These are phyloP conservation scores for Geranium incanum DNA, from an alignment of 441 rosid genomes.

Conservation along the genomic window DNA sequence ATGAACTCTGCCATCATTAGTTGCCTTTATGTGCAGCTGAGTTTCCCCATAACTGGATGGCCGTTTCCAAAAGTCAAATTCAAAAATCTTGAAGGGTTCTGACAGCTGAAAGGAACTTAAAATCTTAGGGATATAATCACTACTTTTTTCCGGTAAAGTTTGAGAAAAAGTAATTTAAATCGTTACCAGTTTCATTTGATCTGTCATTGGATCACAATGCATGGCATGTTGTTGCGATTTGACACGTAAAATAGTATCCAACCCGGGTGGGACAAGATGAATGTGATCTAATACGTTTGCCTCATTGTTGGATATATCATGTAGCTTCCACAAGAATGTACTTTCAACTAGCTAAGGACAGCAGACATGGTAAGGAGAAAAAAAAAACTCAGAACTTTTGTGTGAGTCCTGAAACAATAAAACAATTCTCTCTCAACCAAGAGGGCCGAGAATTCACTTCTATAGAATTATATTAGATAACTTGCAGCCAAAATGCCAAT, in stretches of 20 bases:
- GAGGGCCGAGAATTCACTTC: not conserved
- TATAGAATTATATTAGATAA: not conserved
- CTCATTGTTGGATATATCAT: constrained; percentile 53
- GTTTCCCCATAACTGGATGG: constrained; percentile 64
- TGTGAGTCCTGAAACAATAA: constrained; percentile 15
- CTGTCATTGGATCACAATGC: constrained; percentile 69
- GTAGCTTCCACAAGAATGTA: constrained; percentile 57
- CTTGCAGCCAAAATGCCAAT: not conserved
- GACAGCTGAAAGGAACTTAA: constrained; percentile 68
- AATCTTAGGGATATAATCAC: constrained; percentile 32
- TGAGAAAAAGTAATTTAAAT: constrained; percentile 15
- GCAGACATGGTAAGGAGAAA: constrained; percentile 18
- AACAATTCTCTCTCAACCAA: constrained; percentile 14
- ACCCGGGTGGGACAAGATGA: constrained; percentile 59
- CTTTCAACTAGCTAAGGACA: constrained; percentile 69
- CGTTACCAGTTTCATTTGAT: constrained; percentile 70
- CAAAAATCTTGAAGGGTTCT: constrained; percentile 81
- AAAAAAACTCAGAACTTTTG: constrained; percentile 9
- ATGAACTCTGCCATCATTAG: constrained; percentile 54
- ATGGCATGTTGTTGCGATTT: constrained; percentile 63
- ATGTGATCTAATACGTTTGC: constrained; percentile 43
- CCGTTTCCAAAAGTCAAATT: constrained; percentile 91
- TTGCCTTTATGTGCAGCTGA: constrained; percentile 50
- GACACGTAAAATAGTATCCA: constrained; percentile 41
- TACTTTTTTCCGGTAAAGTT: constrained; percentile 19